These are phyloP conservation scores for Trematosphaeria pertusa DNA, from an alignment of 2,329 filamentous ascomycete genomes.

Conservation along the genomic window DNA sequence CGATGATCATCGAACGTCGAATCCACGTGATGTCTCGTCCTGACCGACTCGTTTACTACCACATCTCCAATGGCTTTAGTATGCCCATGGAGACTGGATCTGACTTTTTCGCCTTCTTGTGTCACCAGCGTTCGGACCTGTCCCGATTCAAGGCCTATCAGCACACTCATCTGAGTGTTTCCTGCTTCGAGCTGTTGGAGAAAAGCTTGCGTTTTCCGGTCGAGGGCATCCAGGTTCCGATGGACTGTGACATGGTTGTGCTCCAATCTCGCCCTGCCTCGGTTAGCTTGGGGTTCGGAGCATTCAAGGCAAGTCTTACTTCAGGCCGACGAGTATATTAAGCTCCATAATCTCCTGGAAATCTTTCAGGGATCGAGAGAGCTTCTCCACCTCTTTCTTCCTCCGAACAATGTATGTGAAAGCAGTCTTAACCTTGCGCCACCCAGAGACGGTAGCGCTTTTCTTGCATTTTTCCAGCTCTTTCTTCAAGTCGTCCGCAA, in stretches of 20 bases:
- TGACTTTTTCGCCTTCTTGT: no score
- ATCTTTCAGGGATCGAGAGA: no score
- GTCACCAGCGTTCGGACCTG: no score
- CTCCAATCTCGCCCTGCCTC: background rate
- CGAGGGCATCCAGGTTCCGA: no score
- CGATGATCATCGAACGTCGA: background rate
- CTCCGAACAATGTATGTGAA: background rate
- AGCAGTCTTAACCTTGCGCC: no score
- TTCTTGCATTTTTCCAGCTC: constrained; percentile 5
- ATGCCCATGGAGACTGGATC: no score
- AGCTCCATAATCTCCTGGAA: constrained; percentile 5
- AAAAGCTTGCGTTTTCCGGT: no score
- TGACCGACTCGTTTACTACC: background rate
- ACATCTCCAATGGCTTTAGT: no score
- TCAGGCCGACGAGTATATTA: constrained; percentile 5
- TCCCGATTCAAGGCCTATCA: no score
- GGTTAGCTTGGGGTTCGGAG: background rate
- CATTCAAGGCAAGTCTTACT: constrained; percentile 3
- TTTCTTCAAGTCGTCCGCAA: constrained; percentile 1
- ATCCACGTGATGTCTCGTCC: background rate
- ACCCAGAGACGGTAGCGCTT: background rate
- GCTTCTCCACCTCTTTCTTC: background rate
- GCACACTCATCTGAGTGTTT: no score
- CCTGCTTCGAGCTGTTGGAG: no score
- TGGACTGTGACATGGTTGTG: background rate